Conservation (phyloP, 345 rosid genomes). For the Litchi chinensis region DNA sequence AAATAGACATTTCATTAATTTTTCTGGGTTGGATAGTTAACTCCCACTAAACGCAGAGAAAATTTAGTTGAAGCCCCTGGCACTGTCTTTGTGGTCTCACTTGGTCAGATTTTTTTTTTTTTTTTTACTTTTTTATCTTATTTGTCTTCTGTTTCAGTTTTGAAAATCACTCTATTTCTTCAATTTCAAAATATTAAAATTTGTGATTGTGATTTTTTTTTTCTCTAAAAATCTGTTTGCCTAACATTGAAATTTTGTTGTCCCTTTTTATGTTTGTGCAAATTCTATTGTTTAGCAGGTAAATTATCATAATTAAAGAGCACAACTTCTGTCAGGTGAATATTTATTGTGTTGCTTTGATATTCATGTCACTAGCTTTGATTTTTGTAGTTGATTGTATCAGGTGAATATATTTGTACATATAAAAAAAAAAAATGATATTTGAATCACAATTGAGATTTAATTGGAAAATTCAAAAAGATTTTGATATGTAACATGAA, state of each 20-base stretch:
- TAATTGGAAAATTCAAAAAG: neutral
- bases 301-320: neutral
- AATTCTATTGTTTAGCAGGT: neutral
- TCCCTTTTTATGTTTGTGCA: neutral
- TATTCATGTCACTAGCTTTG: neutral
- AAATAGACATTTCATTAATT: too few relatives aligned
- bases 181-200: neutral
- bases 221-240: neutral
- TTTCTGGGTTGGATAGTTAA: too few relatives aligned
- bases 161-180: neutral
- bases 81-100: neutral
- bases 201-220: neutral
- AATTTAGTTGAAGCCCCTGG: neutral
- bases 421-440: too few relatives aligned
- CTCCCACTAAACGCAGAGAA: too few relatives aligned
- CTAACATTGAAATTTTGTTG: neutral
- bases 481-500: neutral
- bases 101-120: neutral
- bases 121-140: neutral
- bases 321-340: slow-evolving; percentile 9
- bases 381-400: neutral
- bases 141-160: neutral
- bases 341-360: neutral
- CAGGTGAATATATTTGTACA: too few relatives aligned
- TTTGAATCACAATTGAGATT: neutral